Evolutionary conservation across 2,329 filamentous ascomycete species (phyloP), one percentile per base, ranked within the genome.

Genomic region (Cordyceps cateniannulata): DNA sequence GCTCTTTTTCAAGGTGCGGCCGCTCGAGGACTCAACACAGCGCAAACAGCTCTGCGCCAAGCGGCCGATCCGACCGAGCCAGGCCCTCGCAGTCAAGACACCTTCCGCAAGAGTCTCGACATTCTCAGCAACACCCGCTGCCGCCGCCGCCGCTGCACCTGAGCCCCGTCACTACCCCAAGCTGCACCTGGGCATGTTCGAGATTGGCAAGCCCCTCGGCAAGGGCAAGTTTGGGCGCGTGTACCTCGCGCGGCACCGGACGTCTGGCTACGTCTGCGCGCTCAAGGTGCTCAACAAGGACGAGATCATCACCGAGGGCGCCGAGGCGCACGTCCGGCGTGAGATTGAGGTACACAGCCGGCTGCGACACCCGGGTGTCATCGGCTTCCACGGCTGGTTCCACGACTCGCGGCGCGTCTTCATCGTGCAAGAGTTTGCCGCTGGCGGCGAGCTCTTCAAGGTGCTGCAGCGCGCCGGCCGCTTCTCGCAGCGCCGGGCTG

Each of bases 291-390:
- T 93, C 49, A 89, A 93, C 81, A 96, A 95, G 77, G 85, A 82
- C 59, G 90, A 95, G 73, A 77, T 95, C 63, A 85, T 89, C 69
- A 85, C 89, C 65, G 90, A 89, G 56, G 71, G 77, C 58, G 90
- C 93, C 52, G 90, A 95, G 77, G 92, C 91, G 77, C 91, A 95
- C 75, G 87, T 95, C 55, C 85, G 90, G 27, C 85, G 91, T 69
- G 91, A 96, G 73, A 93, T 95, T 62, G 91, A 95, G 73, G 93
- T 95, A 68, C 91, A 95, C 73, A 90, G 87, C 69, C 92, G 95
- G 73, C 81, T 96, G 65, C 85, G 90, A 47, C 91, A 95, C 71
- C 90, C 90, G 59, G 93, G 93, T 74, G 90, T 95, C 68, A 79
- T 95, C 61, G 85, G 89, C 65, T 80, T 96, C 32, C 93, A 89